phyloP scores from a whole-genome alignment of 805 yeast species.

The Candida xiaguanensis region DNA sequence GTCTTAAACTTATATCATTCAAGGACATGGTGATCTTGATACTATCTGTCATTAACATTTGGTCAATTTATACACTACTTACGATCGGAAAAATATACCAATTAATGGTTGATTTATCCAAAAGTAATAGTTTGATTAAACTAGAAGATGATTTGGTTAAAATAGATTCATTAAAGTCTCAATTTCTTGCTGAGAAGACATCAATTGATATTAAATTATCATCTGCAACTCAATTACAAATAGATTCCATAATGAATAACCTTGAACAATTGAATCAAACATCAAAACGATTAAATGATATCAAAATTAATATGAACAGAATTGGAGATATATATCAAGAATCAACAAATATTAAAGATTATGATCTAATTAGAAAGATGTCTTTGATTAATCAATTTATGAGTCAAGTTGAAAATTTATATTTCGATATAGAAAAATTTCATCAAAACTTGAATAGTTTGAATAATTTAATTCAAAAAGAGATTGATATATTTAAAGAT shows the following conservation, averaged over 20 bases:
- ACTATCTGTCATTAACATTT: no score
- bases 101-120: conserved; percentile 16
- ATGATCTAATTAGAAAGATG: conserved; percentile 64
- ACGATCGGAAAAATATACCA: background rate
- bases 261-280: conserved; percentile 48
- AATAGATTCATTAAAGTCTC: conserved; percentile 49
- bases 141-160: conserved; percentile 54
- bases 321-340: conserved; percentile 54
- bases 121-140: conserved; percentile 37
- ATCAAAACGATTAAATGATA: conserved; percentile 29
- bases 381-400: conserved; percentile 70
- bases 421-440: conserved; percentile 58
- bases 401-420: conserved; percentile 62
- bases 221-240: conserved; percentile 63
- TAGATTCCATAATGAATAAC: conserved; percentile 51
- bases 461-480: conserved; percentile 48
- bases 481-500: conserved; percentile 28
- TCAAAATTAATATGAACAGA: conserved; percentile 36
- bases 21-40: no score
- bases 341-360: conserved; percentile 58
- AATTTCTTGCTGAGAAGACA: conserved; percentile 64
- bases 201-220: conserved; percentile 72
- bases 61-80: background rate
- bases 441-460: conserved; percentile 48
- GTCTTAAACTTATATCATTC: no score